Evolutionary conservation across 1,284 basidiomycete species (phyloP).

Genomic region (Leccinum pachyderme): DNA sequence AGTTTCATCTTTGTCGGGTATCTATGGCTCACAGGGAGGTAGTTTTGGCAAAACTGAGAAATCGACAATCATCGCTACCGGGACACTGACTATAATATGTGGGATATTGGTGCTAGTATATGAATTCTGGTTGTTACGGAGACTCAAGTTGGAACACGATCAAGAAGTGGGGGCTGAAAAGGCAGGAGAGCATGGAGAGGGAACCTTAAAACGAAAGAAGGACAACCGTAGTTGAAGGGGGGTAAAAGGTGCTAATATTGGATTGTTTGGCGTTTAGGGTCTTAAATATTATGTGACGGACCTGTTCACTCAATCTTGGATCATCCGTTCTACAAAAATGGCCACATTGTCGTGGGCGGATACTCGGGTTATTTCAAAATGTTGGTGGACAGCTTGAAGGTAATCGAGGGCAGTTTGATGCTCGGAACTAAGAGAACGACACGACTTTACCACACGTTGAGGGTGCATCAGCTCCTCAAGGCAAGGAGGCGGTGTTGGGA

Average conservation of each 20-base stretch:
- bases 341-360: background rate
- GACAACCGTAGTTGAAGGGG: background rate
- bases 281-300: background rate
- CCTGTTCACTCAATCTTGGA: background rate
- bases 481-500: conserved; percentile 18
- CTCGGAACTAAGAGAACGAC: conserved; percentile 9
- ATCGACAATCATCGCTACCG: conserved; percentile 49
- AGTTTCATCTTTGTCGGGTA: conserved; percentile 49
- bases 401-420: conserved; percentile 1
- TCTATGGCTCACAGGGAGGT: conserved; percentile 49
- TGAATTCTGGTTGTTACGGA: conserved; percentile 41
- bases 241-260: background rate
- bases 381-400: conserved; percentile 1
- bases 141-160: conserved; percentile 46
- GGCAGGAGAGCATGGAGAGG: conserved; percentile 50
- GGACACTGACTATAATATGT: conserved; percentile 37
- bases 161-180: conserved; percentile 41
- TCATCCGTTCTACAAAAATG: background rate
- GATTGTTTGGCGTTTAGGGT: background rate
- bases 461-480: conserved; percentile 20
- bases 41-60: conserved; percentile 40
- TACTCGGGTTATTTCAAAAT: background rate
- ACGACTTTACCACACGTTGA: conserved; percentile 18
- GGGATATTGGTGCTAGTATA: conserved; percentile 41
- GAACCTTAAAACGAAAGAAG: conserved; percentile 34